Conservation (phyloP, 352 stramenopile species). For the Phytophthora tubulina region DNA sequence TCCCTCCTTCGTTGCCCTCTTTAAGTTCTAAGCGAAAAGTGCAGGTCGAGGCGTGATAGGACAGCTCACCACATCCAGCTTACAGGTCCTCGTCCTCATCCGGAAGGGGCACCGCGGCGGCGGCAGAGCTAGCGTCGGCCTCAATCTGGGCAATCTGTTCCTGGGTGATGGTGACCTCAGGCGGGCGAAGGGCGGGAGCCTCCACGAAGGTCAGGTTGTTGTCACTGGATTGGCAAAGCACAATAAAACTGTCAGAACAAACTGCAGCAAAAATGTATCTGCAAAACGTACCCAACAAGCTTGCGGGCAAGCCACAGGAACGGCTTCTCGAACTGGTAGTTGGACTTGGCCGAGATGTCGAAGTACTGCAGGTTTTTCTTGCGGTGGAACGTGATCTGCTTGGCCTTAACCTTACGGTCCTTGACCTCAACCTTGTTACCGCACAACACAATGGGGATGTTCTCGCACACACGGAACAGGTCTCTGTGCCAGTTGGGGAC, state of each 20-base stretch:
- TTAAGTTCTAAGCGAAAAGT: slow-evolving; percentile 50
- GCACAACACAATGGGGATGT: slow-evolving; percentile 99
- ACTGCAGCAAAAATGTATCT: neutral
- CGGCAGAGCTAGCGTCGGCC: slow-evolving; percentile 91
- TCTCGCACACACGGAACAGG: slow-evolving; percentile 99
- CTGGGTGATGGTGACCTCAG: slow-evolving; percentile 97
- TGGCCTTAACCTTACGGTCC: slow-evolving; percentile 99
- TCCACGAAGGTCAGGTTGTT: slow-evolving; percentile 99
- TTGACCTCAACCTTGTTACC: slow-evolving; percentile 99
- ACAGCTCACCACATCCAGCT: slow-evolving; percentile 53
- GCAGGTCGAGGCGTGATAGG: slow-evolving; percentile 46
- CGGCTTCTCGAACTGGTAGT: slow-evolving; percentile 99
- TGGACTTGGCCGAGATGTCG: slow-evolving; percentile 99
- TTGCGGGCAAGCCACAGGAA: slow-evolving; percentile 99
- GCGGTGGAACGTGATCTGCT: slow-evolving; percentile 99
- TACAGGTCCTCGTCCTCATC: slow-evolving; percentile 99
- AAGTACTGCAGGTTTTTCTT: slow-evolving; percentile 99
- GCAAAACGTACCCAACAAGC: slow-evolving; percentile 91
- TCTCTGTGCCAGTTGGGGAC: slow-evolving; percentile 99
- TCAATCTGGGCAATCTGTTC: slow-evolving; percentile 94
- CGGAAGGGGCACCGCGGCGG: slow-evolving; percentile 93
- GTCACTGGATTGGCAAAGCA: slow-evolving; percentile 69
- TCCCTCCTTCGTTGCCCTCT: slow-evolving; percentile 36
- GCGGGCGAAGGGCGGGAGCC: slow-evolving; percentile 95
- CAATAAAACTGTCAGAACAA: slow-evolving; percentile 20